Percentiles rank a stretch among this genome's conserved stretches.
Evolutionary conservation across 73 alveolate genomes (phyloP).

Genomic region (Durusdinium trenchii): DNA sequence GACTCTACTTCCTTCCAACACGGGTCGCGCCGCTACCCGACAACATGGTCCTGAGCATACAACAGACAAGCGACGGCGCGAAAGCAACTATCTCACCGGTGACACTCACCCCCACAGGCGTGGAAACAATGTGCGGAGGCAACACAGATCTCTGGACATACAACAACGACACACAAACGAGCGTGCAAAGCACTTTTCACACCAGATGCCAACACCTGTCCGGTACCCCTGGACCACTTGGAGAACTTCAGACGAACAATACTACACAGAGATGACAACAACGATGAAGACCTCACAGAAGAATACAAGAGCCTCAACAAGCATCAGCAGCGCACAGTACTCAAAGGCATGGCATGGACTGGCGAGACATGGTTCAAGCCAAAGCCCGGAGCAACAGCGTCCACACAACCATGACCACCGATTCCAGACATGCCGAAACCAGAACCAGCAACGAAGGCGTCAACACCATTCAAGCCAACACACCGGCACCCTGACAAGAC

Average conservation of each 20-base stretch:
- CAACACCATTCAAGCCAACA: background rate
- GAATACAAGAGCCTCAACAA: background rate
- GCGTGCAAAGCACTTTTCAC: background rate
- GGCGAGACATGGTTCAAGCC: constrained; percentile 36
- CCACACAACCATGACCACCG: background rate
- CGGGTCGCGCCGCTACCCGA: background rate
- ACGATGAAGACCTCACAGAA: background rate
- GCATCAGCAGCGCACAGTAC: background rate
- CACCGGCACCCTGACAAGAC: background rate
- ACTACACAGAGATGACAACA: background rate
- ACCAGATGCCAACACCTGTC: background rate
- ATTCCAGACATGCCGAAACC: background rate
- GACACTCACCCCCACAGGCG: background rate
- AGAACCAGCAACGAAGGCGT: background rate
- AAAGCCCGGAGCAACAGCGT: background rate
- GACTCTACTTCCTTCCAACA: background rate
- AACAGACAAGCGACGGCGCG: background rate
- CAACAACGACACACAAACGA: background rate
- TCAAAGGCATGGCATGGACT: background rate
- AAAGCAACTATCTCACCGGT: background rate
- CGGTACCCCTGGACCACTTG: background rate
- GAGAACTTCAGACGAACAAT: background rate
- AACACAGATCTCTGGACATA: background rate
- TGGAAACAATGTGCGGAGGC: background rate
- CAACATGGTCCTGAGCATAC: background rate